Percentiles rank a stretch among this genome's conserved stretches.
Evolutionary conservation across 2,329 filamentous ascomycete genomes (phyloP).

Genomic region (Nectriaceae sp.): DNA sequence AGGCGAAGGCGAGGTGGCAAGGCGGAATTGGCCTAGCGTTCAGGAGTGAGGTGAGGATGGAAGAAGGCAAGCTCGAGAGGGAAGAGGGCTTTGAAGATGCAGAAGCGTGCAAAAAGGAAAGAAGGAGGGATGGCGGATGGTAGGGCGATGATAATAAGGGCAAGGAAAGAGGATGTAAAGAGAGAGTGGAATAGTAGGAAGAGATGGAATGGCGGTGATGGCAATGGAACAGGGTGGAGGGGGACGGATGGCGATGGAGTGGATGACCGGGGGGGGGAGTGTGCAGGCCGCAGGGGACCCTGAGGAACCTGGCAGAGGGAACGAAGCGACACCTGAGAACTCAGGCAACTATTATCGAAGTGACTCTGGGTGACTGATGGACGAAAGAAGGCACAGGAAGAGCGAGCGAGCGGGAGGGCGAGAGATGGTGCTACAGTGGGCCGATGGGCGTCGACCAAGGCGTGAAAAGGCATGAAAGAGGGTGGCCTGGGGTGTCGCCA

Average conservation of each 20-base stretch:
- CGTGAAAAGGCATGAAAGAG: conserved; percentile 20
- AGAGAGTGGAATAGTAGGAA: conserved; percentile 33
- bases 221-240: conserved; percentile 36
- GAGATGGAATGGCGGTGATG: conserved; percentile 38
- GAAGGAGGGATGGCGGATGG: conserved; percentile 34
- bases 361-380: too few species aligned
- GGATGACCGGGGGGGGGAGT: conserved; percentile 14
- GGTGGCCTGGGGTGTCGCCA: conserved; percentile 9
- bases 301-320: too few species aligned
- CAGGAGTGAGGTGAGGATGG: conserved; percentile 16
- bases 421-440: conserved; percentile 28
- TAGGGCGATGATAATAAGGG: conserved; percentile 34
- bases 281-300: too few species aligned
- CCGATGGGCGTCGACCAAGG: conserved; percentile 17
- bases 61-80: conserved; percentile 36
- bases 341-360: too few species aligned
- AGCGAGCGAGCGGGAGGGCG: conserved; percentile 25
- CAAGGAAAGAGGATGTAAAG: conserved; percentile 33
- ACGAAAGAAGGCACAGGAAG: conserved; percentile 1
- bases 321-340: too few species aligned
- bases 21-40: conserved; percentile 19
- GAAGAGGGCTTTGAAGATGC: conserved; percentile 37
- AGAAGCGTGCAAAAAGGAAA: conserved; percentile 34
- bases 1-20: conserved; percentile 23
- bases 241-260: conserved; percentile 33